Evolutionary conservation across 1,139 yeast genomes (phyloP).

Genomic region (Suhomyces maxii): DNA sequence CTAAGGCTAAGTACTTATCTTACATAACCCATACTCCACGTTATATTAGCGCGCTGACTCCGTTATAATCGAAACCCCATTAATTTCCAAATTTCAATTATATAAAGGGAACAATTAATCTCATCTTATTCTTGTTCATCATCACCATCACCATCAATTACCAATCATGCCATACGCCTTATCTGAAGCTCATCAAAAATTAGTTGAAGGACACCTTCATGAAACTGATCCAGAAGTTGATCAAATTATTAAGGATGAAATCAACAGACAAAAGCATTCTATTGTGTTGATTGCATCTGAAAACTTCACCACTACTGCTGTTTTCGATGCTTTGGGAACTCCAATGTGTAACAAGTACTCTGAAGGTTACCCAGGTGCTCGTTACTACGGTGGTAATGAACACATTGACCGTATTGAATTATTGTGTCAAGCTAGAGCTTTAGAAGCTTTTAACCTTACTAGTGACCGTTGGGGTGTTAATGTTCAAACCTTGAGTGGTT

Average conservation of each 20-base stretch:
- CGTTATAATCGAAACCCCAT: conserved; percentile 2
- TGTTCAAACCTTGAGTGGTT: conserved; percentile 93
- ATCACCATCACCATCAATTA: background rate
- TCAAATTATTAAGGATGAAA: conserved; percentile 80
- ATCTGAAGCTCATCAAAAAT: conserved; percentile 62
- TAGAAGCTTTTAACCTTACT: conserved; percentile 77
- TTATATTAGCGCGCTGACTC: conserved; percentile 10
- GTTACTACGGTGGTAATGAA: conserved; percentile 90
- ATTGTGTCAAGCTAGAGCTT: conserved; percentile 90
- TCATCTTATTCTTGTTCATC: background rate
- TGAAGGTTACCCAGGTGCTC: conserved; percentile 86
- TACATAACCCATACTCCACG: conserved; percentile 5
- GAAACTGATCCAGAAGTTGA: conserved; percentile 86
- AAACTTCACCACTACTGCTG: conserved; percentile 95
- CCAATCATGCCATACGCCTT: conserved; percentile 54
- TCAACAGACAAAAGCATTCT: conserved; percentile 91
- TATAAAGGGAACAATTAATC: conserved; percentile 3
- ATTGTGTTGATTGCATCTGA: conserved; percentile 94
- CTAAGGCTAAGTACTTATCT: background rate
- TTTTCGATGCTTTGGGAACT: conserved; percentile 94
- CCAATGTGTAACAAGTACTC: conserved; percentile 93
- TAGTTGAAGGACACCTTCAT: conserved; percentile 67
- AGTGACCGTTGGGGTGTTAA: conserved; percentile 96
- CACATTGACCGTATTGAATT: conserved; percentile 91
- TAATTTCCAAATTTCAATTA: background rate